Evolutionary conservation across 106 monocot genomes (phyloP).

Genomic region (Alisma plantagoaquatica): DNA sequence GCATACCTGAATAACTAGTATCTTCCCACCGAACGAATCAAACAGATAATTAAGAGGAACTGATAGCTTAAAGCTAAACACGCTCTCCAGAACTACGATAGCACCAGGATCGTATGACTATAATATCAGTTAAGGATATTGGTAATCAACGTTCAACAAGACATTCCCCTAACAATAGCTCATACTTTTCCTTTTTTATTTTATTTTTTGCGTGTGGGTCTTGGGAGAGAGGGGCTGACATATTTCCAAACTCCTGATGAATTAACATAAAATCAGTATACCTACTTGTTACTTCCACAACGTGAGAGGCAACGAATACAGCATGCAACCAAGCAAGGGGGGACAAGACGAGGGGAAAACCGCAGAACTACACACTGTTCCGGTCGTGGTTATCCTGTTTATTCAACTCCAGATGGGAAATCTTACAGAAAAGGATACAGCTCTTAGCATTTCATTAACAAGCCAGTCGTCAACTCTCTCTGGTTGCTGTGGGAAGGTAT

Average conservation of each 20-base stretch:
- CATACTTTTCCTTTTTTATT: neutral
- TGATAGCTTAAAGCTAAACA: conserved; percentile 54
- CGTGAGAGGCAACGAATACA: too few species aligned
- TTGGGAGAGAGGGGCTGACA: too few species aligned
- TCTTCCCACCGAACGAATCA: conserved; percentile 60
- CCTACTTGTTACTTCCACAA: too few species aligned
- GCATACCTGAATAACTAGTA: conserved; percentile 65
- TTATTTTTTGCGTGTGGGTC: too few species aligned
- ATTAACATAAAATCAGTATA: too few species aligned
- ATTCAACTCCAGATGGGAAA: too few species aligned
- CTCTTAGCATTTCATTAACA: conserved; percentile 68
- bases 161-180: neutral
- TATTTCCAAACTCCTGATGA: too few species aligned
- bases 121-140: conserved; percentile 26
- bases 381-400: too few species aligned
- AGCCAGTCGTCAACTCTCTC: conserved; percentile 57
- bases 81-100: conserved; percentile 47
- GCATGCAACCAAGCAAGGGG: too few species aligned
- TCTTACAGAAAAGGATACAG: conserved; percentile 56
- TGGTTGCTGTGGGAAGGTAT: too few species aligned
- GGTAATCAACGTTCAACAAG: neutral
- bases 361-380: too few species aligned
- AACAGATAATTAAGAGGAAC: conserved; percentile 88
- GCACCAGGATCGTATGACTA: conserved; percentile 97
- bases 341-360: too few species aligned